A percentile compares a stretch with the other conserved stretches of the same genome.
phyloP scores from a whole-genome alignment of 371 early-diverging fungal genomes.

The Mortierella sp. region DNA sequence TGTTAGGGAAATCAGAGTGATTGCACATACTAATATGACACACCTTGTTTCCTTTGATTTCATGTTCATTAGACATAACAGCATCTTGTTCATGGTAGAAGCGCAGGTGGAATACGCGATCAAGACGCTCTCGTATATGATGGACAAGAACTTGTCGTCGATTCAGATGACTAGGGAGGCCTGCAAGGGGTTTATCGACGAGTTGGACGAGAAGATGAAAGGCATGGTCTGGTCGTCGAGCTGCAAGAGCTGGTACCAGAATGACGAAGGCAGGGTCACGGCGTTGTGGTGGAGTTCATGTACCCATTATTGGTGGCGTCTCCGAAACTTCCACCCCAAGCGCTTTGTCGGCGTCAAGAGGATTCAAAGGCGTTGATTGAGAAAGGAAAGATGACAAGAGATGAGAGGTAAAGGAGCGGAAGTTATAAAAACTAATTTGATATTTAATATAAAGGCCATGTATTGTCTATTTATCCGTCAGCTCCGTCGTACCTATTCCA shows the following conservation, averaged over 20 bases:
- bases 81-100: conserved; percentile 31
- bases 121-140: conserved; percentile 23
- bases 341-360: conserved; percentile 13
- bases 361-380: neutral
- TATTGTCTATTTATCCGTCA: no score
- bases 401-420: no score
- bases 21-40: neutral
- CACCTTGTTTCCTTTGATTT: neutral
- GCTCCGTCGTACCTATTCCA: no score
- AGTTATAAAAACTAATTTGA: no score
- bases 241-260: conserved; percentile 38
- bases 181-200: conserved; percentile 23
- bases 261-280: conserved; percentile 26
- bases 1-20: no score
- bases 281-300: conserved; percentile 29
- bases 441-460: no score
- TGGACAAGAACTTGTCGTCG: conserved; percentile 21
- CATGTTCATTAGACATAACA: conserved; percentile 15
- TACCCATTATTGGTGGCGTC: conserved; percentile 20
- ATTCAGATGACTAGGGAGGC: conserved; percentile 35
- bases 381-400: no score
- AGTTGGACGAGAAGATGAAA: conserved; percentile 41
- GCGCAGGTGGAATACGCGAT: conserved; percentile 36
- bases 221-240: conserved; percentile 48
- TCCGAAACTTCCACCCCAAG: conserved; percentile 27